A percentile compares a stretch with the other conserved stretches of the same genome.
Conservation (phyloP, 2,329 filamentous ascomycete genomes). For the Neonectria punicea region DNA sequence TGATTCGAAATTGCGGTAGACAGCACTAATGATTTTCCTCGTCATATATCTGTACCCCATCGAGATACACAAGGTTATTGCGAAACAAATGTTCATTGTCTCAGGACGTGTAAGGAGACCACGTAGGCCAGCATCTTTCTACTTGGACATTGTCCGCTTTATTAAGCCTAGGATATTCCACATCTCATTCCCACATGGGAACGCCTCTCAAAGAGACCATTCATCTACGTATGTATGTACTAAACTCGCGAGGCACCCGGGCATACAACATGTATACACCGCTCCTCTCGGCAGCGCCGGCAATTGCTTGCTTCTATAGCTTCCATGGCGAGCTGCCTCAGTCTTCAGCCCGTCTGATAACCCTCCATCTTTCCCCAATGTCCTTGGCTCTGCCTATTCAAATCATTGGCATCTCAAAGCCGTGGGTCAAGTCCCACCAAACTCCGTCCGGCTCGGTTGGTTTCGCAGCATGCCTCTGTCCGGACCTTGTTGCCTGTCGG, state of each 20-base stretch:
- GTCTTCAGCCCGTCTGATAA: neutral
- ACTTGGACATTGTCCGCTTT: neutral
- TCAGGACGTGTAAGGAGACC: too few relatives aligned
- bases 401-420: constrained; percentile 13
- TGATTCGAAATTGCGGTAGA: too few relatives aligned
- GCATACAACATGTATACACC: constrained; percentile 1
- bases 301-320: constrained; percentile 20
- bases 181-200: neutral
- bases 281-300: constrained; percentile 12
- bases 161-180: neutral
- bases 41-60: too few relatives aligned
- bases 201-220: constrained; percentile 5
- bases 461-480: constrained; percentile 3
- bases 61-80: too few relatives aligned
- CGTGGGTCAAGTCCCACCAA: constrained; percentile 13
- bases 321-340: neutral
- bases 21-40: too few relatives aligned
- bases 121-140: neutral
- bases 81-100: too few relatives aligned
- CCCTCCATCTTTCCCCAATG: constrained; percentile 6
- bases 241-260: neutral
- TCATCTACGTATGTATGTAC: neutral
- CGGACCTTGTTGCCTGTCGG: neutral
- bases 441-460: constrained; percentile 8
- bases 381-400: constrained; percentile 16